A percentile compares a stretch with the other conserved stretches of the same genome.
phyloP scores from a whole-genome alignment of 2,329 filamentous ascomycete species.

The Mycosphaerella arachidis region DNA sequence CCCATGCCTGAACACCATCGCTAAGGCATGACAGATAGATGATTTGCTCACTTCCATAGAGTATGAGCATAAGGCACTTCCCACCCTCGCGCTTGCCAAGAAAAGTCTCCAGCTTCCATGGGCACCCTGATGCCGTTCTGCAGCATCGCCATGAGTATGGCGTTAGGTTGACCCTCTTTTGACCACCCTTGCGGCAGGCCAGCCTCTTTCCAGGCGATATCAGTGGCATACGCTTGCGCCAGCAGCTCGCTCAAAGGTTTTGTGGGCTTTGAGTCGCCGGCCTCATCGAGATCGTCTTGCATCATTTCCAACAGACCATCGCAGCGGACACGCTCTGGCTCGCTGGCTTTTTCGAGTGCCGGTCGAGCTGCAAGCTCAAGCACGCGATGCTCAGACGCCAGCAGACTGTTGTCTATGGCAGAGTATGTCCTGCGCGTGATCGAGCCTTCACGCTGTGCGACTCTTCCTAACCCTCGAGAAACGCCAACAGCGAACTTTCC shows the following conservation, averaged over 20 bases:
- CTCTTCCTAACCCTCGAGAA: background rate
- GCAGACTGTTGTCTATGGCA: background rate
- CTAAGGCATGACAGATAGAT: background rate
- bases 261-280: constrained; percentile 7
- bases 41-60: background rate
- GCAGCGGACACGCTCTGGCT: background rate
- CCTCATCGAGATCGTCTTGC: constrained; percentile 8
- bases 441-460: background rate
- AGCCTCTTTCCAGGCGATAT: constrained; percentile 21
- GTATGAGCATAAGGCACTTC: background rate
- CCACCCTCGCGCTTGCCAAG: background rate
- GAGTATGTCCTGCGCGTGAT: too few species aligned
- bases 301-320: background rate
- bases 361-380: background rate
- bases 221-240: constrained; percentile 20
- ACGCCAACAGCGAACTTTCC: constrained; percentile 27
- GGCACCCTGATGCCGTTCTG: constrained; percentile 23
- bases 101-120: constrained; percentile 18
- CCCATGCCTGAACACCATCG: background rate
- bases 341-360: background rate
- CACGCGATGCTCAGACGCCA: background rate
- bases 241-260: constrained; percentile 17
- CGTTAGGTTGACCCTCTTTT: background rate
- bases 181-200: constrained; percentile 4
- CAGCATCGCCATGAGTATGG: constrained; percentile 20